Evolutionary conservation across 2,329 filamentous ascomycete species (phyloP), one percentile per base, ranked within the genome.

Genomic region (Anthostomella pinea): DNA sequence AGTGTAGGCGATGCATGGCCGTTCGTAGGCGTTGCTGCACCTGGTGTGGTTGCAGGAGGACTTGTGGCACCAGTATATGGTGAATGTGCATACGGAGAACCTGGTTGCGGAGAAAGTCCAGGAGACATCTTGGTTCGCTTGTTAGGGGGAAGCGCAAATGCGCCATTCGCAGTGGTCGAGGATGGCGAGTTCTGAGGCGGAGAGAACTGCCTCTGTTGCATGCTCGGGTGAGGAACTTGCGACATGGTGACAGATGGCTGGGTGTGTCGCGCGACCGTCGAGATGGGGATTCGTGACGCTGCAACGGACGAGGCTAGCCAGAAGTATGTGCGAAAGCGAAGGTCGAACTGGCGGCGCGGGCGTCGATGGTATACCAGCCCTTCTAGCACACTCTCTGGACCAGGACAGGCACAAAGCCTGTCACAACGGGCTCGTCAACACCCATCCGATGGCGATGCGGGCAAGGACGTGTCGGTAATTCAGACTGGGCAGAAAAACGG

Each of bases 121-220:
- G 83, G 81, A 17, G 83, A 87, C 30, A 86, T 67, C 38, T 79
- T 83, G 59, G 76, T 82, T 59, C 85, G 77, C 67, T 93, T 91
- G 41, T 76, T 78, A 11, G 86, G 81, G 31, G 85, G 85, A 31
- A 83, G 76, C 41, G 62, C 56, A 52, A 64, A 83, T 34, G 63
- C 65, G 11, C 72, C 65, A 46, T 76, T 73, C 20, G 73, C 69
- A 15, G 73, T 67, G 32, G 69, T 74, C 28, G 83, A 80, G 16
- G 83, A 82, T 16, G 80, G 73, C 22, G 75, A 72, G 31, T 73
- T 73, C 39, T 77, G 81, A 62, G 59, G 60, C 64, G 61, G 35
- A 48, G 56, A 51, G 33, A 56, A 51, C 41, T 58, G 53, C 49
- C 54, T 45, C 41, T 39, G 52, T 43, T 58, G 42, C 49, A 63